These are phyloP conservation scores for Schizosaccharomyces cryophilus DNA, from an alignment of 805 yeast genomes.

Conservation along the genomic window DNA sequence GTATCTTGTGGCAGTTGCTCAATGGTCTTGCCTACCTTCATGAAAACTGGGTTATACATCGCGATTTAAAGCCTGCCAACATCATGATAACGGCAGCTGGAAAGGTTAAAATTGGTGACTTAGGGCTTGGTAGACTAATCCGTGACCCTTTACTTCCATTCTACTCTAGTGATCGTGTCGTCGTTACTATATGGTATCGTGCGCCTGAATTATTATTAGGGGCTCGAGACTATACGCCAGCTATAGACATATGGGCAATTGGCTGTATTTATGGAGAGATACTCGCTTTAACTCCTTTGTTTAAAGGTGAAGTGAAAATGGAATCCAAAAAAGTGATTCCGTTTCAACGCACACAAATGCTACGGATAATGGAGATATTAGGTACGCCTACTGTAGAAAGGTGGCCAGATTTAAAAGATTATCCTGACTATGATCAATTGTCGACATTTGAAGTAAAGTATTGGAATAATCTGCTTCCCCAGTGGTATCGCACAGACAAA, in stretches of 20 bases:
- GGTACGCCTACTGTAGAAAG: constrained; percentile 41
- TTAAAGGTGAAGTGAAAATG: constrained; percentile 92
- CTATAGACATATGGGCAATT: constrained; percentile 88
- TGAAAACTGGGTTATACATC: constrained; percentile 85
- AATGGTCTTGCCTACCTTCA: constrained; percentile 81
- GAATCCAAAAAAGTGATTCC: constrained; percentile 56
- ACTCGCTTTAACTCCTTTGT: constrained; percentile 68
- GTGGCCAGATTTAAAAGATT: not conserved
- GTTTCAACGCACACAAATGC: constrained; percentile 77
- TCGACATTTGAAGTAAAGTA: not conserved
- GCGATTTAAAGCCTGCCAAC: constrained; percentile 73
- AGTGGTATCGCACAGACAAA: not conserved
- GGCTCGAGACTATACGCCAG: constrained; percentile 64
- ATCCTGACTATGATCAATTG: constrained; percentile 1
- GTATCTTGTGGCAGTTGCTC: constrained; percentile 74
- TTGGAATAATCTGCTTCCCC: not conserved
- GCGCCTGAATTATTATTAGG: constrained; percentile 86
- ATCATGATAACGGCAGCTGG: constrained; percentile 6
- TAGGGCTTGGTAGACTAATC: constrained; percentile 14
- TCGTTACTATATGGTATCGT: constrained; percentile 86
- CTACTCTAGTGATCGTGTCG: constrained; percentile 14
- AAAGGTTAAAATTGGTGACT: constrained; percentile 8
- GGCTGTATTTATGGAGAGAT: constrained; percentile 86
- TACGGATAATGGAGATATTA: constrained; percentile 71
- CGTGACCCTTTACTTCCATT: constrained; percentile 5